Evolutionary conservation across 768 basidiomycete species (phyloP).

Genomic region (Trametes cingulata): DNA sequence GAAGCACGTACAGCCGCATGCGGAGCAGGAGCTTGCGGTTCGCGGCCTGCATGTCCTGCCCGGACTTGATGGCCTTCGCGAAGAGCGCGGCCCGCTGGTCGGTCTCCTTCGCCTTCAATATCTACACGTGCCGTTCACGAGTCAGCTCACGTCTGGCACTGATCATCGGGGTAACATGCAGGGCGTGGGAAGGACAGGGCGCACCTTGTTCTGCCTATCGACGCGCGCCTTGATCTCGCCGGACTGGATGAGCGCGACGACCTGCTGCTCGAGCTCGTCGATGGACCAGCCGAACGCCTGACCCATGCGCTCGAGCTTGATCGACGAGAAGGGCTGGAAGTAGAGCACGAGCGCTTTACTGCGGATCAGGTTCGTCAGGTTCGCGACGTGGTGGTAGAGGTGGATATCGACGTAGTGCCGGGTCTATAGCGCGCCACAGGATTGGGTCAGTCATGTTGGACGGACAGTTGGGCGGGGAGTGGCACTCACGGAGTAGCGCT

Average conservation of each 20-base stretch:
- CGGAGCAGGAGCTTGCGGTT: slow-evolving; percentile 80
- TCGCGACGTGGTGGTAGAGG: slow-evolving; percentile 64
- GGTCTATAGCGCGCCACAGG: slow-evolving; percentile 46
- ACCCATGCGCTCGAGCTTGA: slow-evolving; percentile 82
- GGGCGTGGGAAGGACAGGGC: too few species aligned
- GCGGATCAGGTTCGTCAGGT: slow-evolving; percentile 68
- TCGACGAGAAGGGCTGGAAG: slow-evolving; percentile 87
- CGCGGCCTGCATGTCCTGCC: slow-evolving; percentile 65
- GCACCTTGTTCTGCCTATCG: slow-evolving; percentile 86
- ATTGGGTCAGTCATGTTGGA: background rate
- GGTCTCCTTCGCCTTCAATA: slow-evolving; percentile 75
- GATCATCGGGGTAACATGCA: background rate
- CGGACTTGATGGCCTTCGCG: slow-evolving; percentile 71
- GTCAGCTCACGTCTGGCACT: background rate
- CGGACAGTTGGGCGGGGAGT: background rate
- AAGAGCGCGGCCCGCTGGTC: slow-evolving; percentile 81
- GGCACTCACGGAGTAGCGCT: slow-evolving; percentile 61
- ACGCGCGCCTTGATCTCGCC: slow-evolving; percentile 82
- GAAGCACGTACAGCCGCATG: slow-evolving; percentile 69
- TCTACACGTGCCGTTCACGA: slow-evolving; percentile 40
- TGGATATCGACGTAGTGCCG: slow-evolving; percentile 80
- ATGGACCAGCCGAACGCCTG: slow-evolving; percentile 81
- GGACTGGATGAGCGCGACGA: slow-evolving; percentile 75
- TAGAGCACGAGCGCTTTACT: slow-evolving; percentile 83
- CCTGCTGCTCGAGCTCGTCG: slow-evolving; percentile 67